These are phyloP conservation scores for Astragalus membranaceus DNA, from an alignment of 306 rosid species.

Conservation along the genomic window DNA sequence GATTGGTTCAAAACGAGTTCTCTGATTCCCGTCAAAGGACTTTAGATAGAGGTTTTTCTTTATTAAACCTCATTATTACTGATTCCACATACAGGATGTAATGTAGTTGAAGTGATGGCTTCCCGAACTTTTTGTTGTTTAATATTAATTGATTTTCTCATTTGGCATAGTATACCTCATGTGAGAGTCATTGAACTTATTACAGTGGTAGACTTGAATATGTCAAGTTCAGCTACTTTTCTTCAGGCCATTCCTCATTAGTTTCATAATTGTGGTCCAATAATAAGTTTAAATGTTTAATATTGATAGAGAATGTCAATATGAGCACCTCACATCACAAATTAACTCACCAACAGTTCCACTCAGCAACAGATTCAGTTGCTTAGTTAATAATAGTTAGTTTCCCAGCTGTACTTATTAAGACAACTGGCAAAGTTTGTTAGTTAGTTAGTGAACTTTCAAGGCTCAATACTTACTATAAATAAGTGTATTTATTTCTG, in stretches of 20 bases:
- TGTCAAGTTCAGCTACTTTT: constrained; percentile 7
- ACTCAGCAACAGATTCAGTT: too few relatives aligned
- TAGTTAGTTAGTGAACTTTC: too few relatives aligned
- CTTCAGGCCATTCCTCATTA: background rate
- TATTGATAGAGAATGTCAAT: background rate
- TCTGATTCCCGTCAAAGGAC: constrained; percentile 47
- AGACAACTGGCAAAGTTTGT: too few relatives aligned
- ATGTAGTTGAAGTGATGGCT: background rate
- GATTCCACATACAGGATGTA: background rate
- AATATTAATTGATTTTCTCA: background rate
- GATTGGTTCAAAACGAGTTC: constrained; percentile 28
- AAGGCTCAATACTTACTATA: too few relatives aligned
- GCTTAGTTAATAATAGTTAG: too few relatives aligned
- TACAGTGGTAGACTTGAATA: background rate
- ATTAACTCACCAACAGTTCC: too few relatives aligned
- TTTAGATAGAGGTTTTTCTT: constrained; percentile 35
- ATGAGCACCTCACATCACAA: too few relatives aligned
- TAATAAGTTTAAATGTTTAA: background rate
- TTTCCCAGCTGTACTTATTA: too few relatives aligned
- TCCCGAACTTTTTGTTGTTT: background rate
- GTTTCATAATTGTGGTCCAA: background rate
- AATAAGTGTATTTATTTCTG: too few relatives aligned
- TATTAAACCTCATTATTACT: background rate
- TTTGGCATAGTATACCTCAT: background rate
- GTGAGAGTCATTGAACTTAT: background rate